Evolutionary conservation across 2,329 filamentous ascomycete genomes (phyloP), one percentile per base, ranked within the genome.

Genomic region (Fusarium incarnatum): DNA sequence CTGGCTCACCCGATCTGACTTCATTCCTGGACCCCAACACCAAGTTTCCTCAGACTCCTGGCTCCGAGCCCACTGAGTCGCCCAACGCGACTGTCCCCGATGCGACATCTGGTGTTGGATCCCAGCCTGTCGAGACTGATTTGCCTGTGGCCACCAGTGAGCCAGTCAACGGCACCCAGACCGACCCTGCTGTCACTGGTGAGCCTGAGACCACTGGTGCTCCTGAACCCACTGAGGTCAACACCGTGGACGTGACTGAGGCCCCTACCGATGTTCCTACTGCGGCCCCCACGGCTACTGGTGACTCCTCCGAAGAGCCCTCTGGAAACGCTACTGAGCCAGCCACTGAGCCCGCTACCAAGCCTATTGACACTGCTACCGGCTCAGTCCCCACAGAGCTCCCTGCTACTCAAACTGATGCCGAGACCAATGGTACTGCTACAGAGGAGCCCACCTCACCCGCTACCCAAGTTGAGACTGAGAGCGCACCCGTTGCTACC

Each of bases 341-440:
- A 8, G 59, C 53, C 10, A 70, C 61, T 13, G 64, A 53, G 47
- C 52, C 66, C 8, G 56, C 62, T 12, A 70, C 58, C n/a, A 37
- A 64, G 34, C 60, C 60, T 23, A 40, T 63, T 12, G 49, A 63
- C 18, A 64, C 60, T 9, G 60, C 49, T n/a, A 42, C 60, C 15
- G 59, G 18, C 23, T 45, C 49, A 7, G 60, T 8, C 13, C 59
- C 60, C 11, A 64, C 60, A 1, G 60, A 54, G 9, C 45, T 32
- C 12, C 60, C 60, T 40, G 59, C 49, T 25, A 64, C 68, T 16
- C 47, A 71, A 49, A 68, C 68, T 15, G 60, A 66, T 20, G 41
- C 44, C 3, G 68, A 71, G 41, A 65, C 60, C 16, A 61, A 69
- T n/a, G 70, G 48, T 20, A 71, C 60, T 60, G 56, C 50, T 40